Conservation (phyloP, 768 basidiomycete genomes). For the Russula emetica region DNA sequence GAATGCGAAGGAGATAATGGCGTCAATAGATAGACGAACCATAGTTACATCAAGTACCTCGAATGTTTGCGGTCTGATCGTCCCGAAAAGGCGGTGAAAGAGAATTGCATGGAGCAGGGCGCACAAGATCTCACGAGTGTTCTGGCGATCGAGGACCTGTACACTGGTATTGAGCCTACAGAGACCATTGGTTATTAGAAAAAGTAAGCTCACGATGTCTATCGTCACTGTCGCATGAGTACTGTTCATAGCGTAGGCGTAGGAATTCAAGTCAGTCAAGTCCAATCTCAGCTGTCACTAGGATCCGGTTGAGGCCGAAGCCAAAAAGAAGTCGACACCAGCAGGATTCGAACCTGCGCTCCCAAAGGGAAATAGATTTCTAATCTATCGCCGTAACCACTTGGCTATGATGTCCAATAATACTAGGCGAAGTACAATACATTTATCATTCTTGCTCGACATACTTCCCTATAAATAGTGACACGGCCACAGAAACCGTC, state of each 20-base stretch:
- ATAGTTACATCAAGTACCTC: constrained; percentile 83
- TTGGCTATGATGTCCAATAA: constrained; percentile 59
- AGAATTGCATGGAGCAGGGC: constrained; percentile 78
- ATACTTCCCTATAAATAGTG: no score
- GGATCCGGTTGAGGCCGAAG: no score
- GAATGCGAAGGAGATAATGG: background rate
- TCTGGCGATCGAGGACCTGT: constrained; percentile 69
- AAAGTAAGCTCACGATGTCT: constrained; percentile 39
- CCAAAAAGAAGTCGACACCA: constrained; percentile 35
- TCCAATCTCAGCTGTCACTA: background rate
- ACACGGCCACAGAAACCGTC: no score
- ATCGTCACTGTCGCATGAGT: constrained; percentile 46
- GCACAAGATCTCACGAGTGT: constrained; percentile 66
- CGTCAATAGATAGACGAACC: constrained; percentile 43
- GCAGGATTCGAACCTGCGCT: constrained; percentile 46
- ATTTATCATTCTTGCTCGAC: background rate
- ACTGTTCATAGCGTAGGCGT: constrained; percentile 19
- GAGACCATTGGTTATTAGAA: background rate
- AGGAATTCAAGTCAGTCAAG: background rate
- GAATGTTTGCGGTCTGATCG: constrained; percentile 67
- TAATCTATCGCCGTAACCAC: constrained; percentile 74
- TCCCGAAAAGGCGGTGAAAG: constrained; percentile 80
- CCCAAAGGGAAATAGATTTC: constrained; percentile 41
- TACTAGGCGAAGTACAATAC: background rate
- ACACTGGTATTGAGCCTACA: background rate